A percentile compares a stretch with the other conserved stretches of the same genome.
phyloP scores from a whole-genome alignment of 2,329 filamentous ascomycete species.

The Talaromyces sp. region DNA sequence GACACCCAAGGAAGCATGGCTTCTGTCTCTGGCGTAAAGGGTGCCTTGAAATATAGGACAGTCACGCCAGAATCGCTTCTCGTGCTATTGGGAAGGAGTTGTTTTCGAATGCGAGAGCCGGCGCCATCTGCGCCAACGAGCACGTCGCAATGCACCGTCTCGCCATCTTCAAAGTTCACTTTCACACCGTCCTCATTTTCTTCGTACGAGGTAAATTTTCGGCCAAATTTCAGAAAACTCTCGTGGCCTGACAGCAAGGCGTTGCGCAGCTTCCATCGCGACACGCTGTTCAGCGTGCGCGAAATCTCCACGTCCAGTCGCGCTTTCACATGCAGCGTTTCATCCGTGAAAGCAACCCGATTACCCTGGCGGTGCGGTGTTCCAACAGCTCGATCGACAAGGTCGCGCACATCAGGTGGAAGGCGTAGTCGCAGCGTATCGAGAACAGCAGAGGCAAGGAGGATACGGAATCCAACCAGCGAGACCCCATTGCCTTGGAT shows the following conservation, averaged over 20 bases:
- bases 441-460: background rate
- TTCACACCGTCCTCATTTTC: conserved; percentile 14
- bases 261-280: background rate
- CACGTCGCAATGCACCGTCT: conserved; percentile 23
- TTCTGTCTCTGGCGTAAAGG: conserved; percentile 14
- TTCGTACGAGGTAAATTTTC: background rate
- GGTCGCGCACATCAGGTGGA: background rate
- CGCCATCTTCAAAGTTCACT: conserved; percentile 31
- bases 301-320: background rate
- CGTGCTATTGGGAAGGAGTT: conserved; percentile 30
- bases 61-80: conserved; percentile 34
- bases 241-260: background rate
- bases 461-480: background rate
- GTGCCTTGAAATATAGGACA: conserved; percentile 38
- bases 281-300: background rate
- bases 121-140: conserved; percentile 38
- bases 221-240: background rate
- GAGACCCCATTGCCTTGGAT: background rate
- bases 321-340: background rate
- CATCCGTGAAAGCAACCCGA: background rate
- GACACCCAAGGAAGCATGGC: conserved; percentile 4
- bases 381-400: background rate
- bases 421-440: background rate
- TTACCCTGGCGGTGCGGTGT: background rate
- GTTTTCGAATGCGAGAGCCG: conserved; percentile 30